phyloP scores from a whole-genome alignment of 768 basidiomycete species.

The Lactifluus subvellereus region DNA sequence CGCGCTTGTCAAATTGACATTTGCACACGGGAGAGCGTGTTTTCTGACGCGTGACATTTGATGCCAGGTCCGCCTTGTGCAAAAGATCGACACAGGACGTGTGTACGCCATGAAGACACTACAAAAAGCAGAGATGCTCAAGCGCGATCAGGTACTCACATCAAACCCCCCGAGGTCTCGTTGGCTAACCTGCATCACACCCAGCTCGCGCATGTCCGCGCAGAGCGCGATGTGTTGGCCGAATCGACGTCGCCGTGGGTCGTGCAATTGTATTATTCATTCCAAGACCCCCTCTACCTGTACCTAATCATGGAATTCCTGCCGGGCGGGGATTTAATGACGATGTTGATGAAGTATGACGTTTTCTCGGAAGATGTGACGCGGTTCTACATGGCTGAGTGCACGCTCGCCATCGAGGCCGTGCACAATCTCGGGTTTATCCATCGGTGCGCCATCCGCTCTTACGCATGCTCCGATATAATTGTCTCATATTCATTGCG shows the following conservation, averaged over 20 bases:
- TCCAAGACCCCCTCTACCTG: constrained; percentile 87
- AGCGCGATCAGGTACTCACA: constrained; percentile 82
- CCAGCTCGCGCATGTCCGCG: constrained; percentile 95
- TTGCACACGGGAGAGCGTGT: not conserved
- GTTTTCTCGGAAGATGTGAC: constrained; percentile 99
- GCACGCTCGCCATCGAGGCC: constrained; percentile 93
- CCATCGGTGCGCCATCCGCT: constrained; percentile 61
- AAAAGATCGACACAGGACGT: constrained; percentile 94
- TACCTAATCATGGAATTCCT: constrained; percentile 99
- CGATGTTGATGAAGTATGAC: constrained; percentile 99
- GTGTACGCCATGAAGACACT: constrained; percentile 99
- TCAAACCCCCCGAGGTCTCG: not conserved
- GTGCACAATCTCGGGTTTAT: constrained; percentile 98
- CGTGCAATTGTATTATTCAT: constrained; percentile 94
- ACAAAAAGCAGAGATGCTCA: constrained; percentile 97
- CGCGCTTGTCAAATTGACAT: not conserved
- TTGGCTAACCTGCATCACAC: not conserved
- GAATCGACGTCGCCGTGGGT: constrained; percentile 96
- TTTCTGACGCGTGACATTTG: constrained; percentile 1
- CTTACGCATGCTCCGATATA: not conserved
- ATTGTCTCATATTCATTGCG: not conserved
- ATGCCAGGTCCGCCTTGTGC: constrained; percentile 78
- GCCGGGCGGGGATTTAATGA: constrained; percentile 98
- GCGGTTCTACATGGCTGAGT: constrained; percentile 97
- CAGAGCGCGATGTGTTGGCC: constrained; percentile 93